These are phyloP conservation scores for Biscutella laevigata DNA, from an alignment of 441 rosid species.

Conservation along the genomic window DNA sequence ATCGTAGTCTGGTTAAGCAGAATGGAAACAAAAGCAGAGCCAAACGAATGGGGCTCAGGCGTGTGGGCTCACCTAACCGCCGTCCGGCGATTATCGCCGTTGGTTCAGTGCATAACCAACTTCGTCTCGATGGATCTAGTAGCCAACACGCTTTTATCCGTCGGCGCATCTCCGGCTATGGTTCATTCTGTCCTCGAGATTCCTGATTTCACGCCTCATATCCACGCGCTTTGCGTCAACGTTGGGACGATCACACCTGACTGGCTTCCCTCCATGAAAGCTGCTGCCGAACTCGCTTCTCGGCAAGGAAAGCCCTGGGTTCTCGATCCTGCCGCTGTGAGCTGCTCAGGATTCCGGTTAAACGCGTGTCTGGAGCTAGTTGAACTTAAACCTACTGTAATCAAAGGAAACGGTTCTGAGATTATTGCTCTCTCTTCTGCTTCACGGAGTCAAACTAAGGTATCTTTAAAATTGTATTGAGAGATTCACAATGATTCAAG, in stretches of 20 bases:
- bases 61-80: conserved; percentile 44
- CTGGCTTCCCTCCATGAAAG: conserved; percentile 74
- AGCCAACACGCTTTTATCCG: conserved; percentile 75
- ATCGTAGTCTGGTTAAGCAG: not conserved
- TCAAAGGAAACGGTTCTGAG: conserved; percentile 83
- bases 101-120: conserved; percentile 89
- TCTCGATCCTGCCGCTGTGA: conserved; percentile 86
- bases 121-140: conserved; percentile 84
- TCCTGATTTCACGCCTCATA: conserved; percentile 72
- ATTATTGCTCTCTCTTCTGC: conserved; percentile 61
- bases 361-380: conserved; percentile 65
- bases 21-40: conserved; percentile 17
- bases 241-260: conserved; percentile 60
- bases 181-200: conserved; percentile 58
- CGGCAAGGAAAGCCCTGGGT: conserved; percentile 62
- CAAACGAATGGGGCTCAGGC: conserved; percentile 35
- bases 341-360: conserved; percentile 58
- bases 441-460: conserved; percentile 53
- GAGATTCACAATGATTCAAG: not conserved
- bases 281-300: conserved; percentile 43
- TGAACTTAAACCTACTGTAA: conserved; percentile 51
- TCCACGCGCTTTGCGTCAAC: conserved; percentile 60
- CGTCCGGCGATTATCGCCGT: conserved; percentile 50
- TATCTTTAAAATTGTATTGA: conserved; percentile 1
- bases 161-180: conserved; percentile 94